Evolutionary conservation across 495 filamentous ascomycete genomes (phyloP), one percentile per base, ranked within the genome.

Genomic region (Podospora fimiseda): DNA sequence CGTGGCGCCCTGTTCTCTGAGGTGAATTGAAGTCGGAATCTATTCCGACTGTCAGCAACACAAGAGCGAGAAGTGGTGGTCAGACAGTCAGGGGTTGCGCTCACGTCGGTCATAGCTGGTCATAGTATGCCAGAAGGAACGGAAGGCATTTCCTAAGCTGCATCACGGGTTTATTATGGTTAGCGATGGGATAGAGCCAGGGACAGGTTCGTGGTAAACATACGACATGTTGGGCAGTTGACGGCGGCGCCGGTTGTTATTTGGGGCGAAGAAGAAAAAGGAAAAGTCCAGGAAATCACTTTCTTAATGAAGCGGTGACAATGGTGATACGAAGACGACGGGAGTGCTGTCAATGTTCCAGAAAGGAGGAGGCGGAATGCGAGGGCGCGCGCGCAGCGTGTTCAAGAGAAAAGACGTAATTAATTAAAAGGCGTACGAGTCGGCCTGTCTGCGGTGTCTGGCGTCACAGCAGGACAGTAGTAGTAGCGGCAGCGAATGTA

Each of bases 71-170:
- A 19, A 14, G 20, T 40, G 33, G 19, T 24, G 13, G 40, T 52
- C n/a, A n/a, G n/a, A n/a, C n/a, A n/a, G n/a, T 66, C 49, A 66
- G 61, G 39, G 60, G 61, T 53, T 62, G 58, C 19, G 70, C 77
- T 65, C 55, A 81, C 78, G 78, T 70, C 78, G 69, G 66, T 81
- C 78, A 68, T 80, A 66, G 57, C 76, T 80, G 64, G 90, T 95
- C 89, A 96, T 93, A 48, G 89, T 86, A 78, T 97, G 92, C 92
- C 92, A 96, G 72, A 96, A 89, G 8, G 53, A 58, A 30, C 53
- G 53, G 43, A 66, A 66, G 48, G 57, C 57, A 36, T 52, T 50
- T 48, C 60, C 60, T 50, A 65, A 14, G 9, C 62, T 65, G 47
- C 1, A 52, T 23, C 11, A 38, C 23, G 45, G 15, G 43, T 23